phyloP scores from a whole-genome alignment of 768 basidiomycete genomes.

The Cystobasidium onofrii region DNA sequence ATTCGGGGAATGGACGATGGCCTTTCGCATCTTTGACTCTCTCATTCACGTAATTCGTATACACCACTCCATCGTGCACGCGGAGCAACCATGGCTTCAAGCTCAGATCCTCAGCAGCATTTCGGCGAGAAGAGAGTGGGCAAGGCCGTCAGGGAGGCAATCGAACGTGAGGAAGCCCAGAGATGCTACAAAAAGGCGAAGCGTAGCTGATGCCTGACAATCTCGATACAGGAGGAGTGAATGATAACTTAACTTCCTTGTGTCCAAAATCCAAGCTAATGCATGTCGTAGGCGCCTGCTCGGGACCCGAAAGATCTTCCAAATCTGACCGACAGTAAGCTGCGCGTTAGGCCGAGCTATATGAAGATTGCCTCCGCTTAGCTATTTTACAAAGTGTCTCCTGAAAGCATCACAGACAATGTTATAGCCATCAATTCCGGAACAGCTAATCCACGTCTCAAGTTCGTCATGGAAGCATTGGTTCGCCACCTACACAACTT shows the following conservation, averaged over 20 bases:
- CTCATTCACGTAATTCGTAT: too few relatives aligned
- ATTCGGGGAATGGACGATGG: too few relatives aligned
- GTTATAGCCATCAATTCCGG: slow-evolving; percentile 9
- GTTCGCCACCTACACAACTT: slow-evolving; percentile 47
- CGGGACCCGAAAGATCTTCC: slow-evolving; percentile 1
- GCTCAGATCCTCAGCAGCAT: background rate
- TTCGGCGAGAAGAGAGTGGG: slow-evolving; percentile 13
- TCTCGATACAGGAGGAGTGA: background rate
- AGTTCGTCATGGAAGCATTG: slow-evolving; percentile 37
- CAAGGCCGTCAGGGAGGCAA: slow-evolving; percentile 5
- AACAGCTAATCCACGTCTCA: slow-evolving; percentile 14
- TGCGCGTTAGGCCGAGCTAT: background rate
- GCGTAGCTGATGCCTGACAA: background rate
- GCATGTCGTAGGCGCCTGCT: background rate
- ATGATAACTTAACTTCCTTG: background rate
- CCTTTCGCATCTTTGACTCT: too few relatives aligned
- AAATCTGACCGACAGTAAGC: background rate
- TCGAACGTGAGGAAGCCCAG: slow-evolving; percentile 1
- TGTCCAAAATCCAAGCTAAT: background rate
- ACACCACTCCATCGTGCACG: too few relatives aligned
- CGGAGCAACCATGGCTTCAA: background rate
- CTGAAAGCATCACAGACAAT: slow-evolving; percentile 9
- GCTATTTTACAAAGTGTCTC: background rate
- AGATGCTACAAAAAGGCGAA: too few relatives aligned
- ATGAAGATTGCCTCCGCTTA: background rate